Percentiles rank a stretch among this genome's conserved stretches.
Conservation (phyloP, 192 early-diverging fungal genomes). For the Thamnidium elegans region DNA sequence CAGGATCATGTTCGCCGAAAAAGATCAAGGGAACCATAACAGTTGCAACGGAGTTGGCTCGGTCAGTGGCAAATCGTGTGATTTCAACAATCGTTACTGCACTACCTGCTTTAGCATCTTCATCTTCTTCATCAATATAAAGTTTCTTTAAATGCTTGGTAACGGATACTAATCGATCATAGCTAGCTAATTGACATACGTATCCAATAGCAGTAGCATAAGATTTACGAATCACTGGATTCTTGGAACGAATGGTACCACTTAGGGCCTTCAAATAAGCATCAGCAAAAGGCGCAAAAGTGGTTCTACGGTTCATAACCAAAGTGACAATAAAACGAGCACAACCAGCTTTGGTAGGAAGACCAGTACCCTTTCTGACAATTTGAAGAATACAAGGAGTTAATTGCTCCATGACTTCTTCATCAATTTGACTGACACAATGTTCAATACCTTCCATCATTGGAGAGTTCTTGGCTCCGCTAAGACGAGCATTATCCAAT, state of each 20-base stretch:
- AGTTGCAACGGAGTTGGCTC: constrained; percentile 48
- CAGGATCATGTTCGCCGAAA: constrained; percentile 65
- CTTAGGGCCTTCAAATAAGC: constrained; percentile 72
- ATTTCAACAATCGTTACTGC: constrained; percentile 69
- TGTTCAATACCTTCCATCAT: constrained; percentile 91
- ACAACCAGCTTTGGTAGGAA: constrained; percentile 88
- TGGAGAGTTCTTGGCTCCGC: constrained; percentile 84
- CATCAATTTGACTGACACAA: constrained; percentile 74
- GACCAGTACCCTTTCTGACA: constrained; percentile 80
- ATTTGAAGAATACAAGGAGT: constrained; percentile 67
- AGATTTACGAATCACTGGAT: constrained; percentile 79
- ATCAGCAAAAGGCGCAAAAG: constrained; percentile 70
- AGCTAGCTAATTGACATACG: constrained; percentile 58
- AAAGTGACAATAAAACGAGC: constrained; percentile 83
- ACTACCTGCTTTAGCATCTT: constrained; percentile 66
- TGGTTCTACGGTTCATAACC: constrained; percentile 62
- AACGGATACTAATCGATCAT: constrained; percentile 58
- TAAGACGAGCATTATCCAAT: constrained; percentile 76
- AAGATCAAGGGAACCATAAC: constrained; percentile 69
- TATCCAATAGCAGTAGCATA: constrained; percentile 85
- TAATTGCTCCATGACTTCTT: constrained; percentile 59
- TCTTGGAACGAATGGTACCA: constrained; percentile 72
- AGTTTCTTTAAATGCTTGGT: constrained; percentile 67
- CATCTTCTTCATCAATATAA: constrained; percentile 77
- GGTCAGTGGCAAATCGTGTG: constrained; percentile 60